Base-by-base conservation (phyloP, 2,329 filamentous ascomycete genomes). In the Periconia macrospinosa region DNA sequence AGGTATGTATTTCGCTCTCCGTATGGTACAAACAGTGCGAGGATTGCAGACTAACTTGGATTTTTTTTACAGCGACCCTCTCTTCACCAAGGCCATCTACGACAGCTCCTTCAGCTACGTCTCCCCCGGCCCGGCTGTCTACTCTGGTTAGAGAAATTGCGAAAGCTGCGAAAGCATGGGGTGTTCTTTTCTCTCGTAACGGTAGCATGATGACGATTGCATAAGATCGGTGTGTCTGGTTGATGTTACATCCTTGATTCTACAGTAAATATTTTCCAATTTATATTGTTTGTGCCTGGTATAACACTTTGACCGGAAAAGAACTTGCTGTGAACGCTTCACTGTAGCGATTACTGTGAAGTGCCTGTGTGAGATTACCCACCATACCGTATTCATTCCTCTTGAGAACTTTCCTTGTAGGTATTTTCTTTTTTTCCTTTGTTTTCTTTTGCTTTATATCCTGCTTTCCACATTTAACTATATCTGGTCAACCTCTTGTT, bases 11-110 rank as follows among this genome's bases (percentile, higher is more conserved):
- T 5, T 27, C 23, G n/a, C n/a, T 8, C 23, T 27, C 8, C 23
- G 8, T 3, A 27, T 27, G 23, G 23, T 27, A 27, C 8, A 8
- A 27, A 27, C 23, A 27, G 23, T 27, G 33, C 11, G 33, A 37
- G 33, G 3, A 14, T 37, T 6, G 11, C 5, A 37, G 33, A 37
- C 33, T 37, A 10, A 37, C 33, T 13, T 8, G 33, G 11, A 3
- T 37, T n/a, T 11, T 0, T 37, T n/a, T 11, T 0, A 9, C 41
- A 67, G 66, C 53, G 70, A 73, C 44, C 30, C 66, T 1, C 46
- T 73, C n/a, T 72, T 73, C 56, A 54, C 58, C 19, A 69, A 69
- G 66, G 57, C 68, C 7, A 71, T 73, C 49, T 73, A 69, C 41
- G 68, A 69, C 45, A 58, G 61, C 6, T 55, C 50, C 30, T 73